phyloP scores from a whole-genome alignment of 2,329 filamentous ascomycete genomes.

The Microcyclospora tardicrescens region DNA sequence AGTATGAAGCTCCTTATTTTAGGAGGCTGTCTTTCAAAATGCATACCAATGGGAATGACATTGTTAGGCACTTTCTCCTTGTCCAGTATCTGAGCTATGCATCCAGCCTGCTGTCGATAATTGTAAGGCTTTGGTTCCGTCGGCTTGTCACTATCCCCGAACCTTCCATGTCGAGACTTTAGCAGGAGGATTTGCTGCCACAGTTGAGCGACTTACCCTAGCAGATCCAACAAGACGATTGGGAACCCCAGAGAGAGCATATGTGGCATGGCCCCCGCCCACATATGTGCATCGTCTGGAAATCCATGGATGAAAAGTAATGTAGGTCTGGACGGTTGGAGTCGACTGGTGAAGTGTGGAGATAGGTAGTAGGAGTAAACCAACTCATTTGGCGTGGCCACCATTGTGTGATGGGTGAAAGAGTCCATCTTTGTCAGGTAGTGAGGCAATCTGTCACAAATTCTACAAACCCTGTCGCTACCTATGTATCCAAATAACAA shows the following conservation, averaged over 20 bases:
- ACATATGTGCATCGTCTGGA: conserved; percentile 37
- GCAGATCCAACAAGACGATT: conserved; percentile 27
- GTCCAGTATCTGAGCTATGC: conserved; percentile 29
- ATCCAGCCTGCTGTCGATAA: conserved; percentile 24
- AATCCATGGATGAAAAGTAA: conserved; percentile 38
- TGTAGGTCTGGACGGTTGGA: conserved; percentile 16
- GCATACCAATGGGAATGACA: conserved; percentile 27
- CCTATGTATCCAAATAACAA: no score
- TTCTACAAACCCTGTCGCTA: no score
- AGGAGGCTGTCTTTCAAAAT: neutral
- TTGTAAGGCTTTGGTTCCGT: conserved; percentile 24
- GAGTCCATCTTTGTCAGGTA: conserved; percentile 16
- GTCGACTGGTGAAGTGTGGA: conserved; percentile 13
- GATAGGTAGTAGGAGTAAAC: conserved; percentile 19
- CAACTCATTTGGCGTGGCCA: conserved; percentile 15
- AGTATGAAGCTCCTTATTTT: no score
- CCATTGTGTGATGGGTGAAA: conserved; percentile 13
- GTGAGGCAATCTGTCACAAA: no score
- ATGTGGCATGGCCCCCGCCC: conserved; percentile 24
- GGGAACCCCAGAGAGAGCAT: conserved; percentile 14
- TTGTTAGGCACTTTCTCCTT: conserved; percentile 20
- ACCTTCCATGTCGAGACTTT: conserved; percentile 3
- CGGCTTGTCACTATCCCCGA: conserved; percentile 27
- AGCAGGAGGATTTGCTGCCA: no score
- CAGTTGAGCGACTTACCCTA: conserved; percentile 16